Evolutionary conservation across 1,284 basidiomycete species (phyloP), one percentile per base, ranked within the genome.

Genomic region (Inonotus hispidus): DNA sequence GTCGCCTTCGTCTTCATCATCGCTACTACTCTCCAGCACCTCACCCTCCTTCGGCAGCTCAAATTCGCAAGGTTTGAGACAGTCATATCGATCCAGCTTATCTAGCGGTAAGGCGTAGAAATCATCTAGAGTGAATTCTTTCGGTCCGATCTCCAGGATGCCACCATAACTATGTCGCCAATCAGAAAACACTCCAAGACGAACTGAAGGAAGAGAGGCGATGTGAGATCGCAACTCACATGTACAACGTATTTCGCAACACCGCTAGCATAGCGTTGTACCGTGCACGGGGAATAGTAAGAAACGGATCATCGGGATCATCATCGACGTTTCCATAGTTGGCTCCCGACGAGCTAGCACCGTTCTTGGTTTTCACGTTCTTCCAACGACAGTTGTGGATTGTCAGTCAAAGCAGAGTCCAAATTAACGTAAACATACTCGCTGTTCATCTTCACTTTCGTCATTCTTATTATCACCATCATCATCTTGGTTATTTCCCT

Each of bases 181-280:
- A 39, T 54, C 25, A 21, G 41, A 16, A 53, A 7, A 47, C 23
- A 16, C 14, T 10, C 13, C 46, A 37, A 13, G 23, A 55, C 19
- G 13, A 56, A 21, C 3, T 25, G 37, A 19, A 19, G 43, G 21
- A 21, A 37, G 55, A 52, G 23, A 27, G 21, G 19, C 41, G 57
- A n/a, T 16, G 23, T 3, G 29, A 35, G 27, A 13, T 38, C 25
- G 1, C 23, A n/a, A 70, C 87, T 49, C 64, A 92, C 89, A 95
- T 87, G 72, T 91, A 95, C 0, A 95, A 74, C 0, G 88, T 93
- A 71, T 95, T 96, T 37, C 87, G 82, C 54, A 93, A 79, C 1
- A 96, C 87, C 0, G 93, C 88, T 8, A 96, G 77, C 93, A 97
- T 96, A 1, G 92, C 83, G 67, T 97, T 97, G 74, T 95, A 97